phyloP scores from a whole-genome alignment of 2,329 filamentous ascomycete species.

The Boeremia exigua region DNA sequence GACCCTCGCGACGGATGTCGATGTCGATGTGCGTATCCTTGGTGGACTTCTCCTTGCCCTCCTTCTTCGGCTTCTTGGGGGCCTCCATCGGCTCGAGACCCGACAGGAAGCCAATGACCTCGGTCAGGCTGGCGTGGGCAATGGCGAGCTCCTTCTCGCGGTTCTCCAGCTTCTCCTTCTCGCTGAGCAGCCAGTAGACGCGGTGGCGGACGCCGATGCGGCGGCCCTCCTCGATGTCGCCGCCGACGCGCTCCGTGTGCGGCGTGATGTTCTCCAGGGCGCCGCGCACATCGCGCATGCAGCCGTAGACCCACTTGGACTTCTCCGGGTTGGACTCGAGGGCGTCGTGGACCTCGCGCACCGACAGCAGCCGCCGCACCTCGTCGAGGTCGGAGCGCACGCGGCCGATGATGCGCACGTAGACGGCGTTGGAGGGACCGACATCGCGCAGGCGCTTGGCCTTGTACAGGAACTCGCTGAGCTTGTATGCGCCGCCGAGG shows the following conservation, averaged over 20 bases:
- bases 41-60: constrained; percentile 24
- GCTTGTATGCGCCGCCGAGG: constrained; percentile 47
- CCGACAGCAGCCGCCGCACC: constrained; percentile 45
- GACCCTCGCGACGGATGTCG: constrained; percentile 39
- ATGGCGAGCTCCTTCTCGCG: constrained; percentile 44
- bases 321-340: constrained; percentile 46
- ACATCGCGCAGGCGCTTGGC: constrained; percentile 47
- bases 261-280: constrained; percentile 47
- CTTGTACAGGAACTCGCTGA: constrained; percentile 46
- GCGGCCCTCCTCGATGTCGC: constrained; percentile 43
- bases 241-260: constrained; percentile 44
- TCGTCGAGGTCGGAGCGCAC: constrained; percentile 48
- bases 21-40: constrained; percentile 35
- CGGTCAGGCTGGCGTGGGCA: constrained; percentile 43
- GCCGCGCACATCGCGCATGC: constrained; percentile 45
- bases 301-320: constrained; percentile 47
- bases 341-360: constrained; percentile 47
- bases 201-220: constrained; percentile 47
- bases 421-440: constrained; percentile 46
- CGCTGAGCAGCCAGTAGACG: constrained; percentile 48
- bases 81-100: constrained; percentile 40
- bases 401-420: constrained; percentile 47
- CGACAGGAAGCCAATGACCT: constrained; percentile 46
- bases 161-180: constrained; percentile 49
- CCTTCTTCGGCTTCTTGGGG: constrained; percentile 28